These are phyloP conservation scores for Rhodotorula sp. DNA, from an alignment of 1,284 basidiomycete species.

Conservation along the genomic window DNA sequence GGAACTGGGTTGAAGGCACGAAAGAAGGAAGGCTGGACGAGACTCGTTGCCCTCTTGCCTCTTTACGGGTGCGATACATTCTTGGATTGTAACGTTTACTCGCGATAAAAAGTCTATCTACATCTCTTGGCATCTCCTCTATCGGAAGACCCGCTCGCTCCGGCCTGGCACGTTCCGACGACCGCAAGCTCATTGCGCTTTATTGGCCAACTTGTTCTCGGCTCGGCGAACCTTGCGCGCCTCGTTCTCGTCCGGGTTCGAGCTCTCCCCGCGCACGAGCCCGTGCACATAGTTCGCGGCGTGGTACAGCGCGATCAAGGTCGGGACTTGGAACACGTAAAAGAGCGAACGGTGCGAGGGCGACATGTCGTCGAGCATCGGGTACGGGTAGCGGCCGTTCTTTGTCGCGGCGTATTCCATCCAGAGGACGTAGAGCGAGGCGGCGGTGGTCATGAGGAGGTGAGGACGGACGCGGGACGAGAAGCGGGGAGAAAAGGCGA, in stretches of 20 bases:
- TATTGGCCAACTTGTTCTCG: not conserved
- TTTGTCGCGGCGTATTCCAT: slow-evolving; percentile 36
- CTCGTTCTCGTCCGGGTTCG: not conserved
- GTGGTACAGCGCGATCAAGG: slow-evolving; percentile 34
- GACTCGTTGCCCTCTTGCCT: no score
- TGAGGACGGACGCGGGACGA: slow-evolving; percentile 25
- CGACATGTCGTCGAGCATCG: slow-evolving; percentile 29
- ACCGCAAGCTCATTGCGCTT: not conserved
- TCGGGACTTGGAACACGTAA: slow-evolving; percentile 31
- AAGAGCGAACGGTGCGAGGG: slow-evolving; percentile 21
- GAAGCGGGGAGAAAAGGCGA: slow-evolving; percentile 38
- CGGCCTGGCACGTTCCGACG: no score
- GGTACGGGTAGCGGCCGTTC: slow-evolving; percentile 32
- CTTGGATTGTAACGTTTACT: no score
- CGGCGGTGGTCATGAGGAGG: slow-evolving; percentile 25
- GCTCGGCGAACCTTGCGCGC: not conserved
- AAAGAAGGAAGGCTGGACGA: no score
- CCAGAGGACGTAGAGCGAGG: slow-evolving; percentile 29
- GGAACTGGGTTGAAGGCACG: no score
- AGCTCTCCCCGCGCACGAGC: not conserved
- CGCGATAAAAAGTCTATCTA: no score
- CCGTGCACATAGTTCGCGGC: slow-evolving; percentile 29
- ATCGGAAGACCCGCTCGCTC: no score
- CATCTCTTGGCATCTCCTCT: no score
- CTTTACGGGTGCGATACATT: no score